These are phyloP conservation scores for Triangularia verruculosa DNA, from an alignment of 2,329 filamentous ascomycete species.

Conservation along the genomic window DNA sequence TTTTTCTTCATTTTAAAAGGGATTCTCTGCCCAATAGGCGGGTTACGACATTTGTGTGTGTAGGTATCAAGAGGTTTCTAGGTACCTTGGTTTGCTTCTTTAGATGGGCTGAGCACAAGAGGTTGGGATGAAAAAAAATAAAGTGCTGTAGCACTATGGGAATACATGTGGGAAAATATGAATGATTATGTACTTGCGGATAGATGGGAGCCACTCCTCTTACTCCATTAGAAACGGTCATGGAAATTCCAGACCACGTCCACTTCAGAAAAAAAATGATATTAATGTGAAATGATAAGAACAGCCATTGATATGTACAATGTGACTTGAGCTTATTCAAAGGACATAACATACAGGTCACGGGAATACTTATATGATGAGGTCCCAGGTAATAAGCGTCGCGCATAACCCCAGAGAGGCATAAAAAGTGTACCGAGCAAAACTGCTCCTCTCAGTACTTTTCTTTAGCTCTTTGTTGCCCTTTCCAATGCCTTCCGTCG, in stretches of 20 bases:
- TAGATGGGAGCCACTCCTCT: not conserved
- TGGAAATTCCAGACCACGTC: not conserved
- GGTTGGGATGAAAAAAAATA: not conserved
- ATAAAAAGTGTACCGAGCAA: constrained; percentile 76
- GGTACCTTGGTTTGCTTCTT: not conserved
- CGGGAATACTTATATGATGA: constrained; percentile 57
- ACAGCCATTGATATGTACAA: no score
- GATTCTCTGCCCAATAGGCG: not conserved
- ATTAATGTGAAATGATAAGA: no score
- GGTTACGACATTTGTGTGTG: not conserved
- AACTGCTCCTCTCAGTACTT: constrained; percentile 68
- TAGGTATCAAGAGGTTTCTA: not conserved
- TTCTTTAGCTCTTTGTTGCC: constrained; percentile 91
- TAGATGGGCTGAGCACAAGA: not conserved
- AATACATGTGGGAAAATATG: not conserved
- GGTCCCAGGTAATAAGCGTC: constrained; percentile 74
- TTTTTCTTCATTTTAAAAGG: not conserved
- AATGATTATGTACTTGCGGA: not conserved
- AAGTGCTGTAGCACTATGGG: not conserved
- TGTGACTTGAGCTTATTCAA: no score
- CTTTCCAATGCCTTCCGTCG: constrained; percentile 79
- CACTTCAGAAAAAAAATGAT: not conserved
- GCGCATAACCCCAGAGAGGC: constrained; percentile 72
- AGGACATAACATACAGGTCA: no score
- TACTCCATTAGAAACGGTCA: not conserved